Evolutionary conservation across 2,329 filamentous ascomycete species (phyloP).

Genomic region (Fusarium palustre): DNA sequence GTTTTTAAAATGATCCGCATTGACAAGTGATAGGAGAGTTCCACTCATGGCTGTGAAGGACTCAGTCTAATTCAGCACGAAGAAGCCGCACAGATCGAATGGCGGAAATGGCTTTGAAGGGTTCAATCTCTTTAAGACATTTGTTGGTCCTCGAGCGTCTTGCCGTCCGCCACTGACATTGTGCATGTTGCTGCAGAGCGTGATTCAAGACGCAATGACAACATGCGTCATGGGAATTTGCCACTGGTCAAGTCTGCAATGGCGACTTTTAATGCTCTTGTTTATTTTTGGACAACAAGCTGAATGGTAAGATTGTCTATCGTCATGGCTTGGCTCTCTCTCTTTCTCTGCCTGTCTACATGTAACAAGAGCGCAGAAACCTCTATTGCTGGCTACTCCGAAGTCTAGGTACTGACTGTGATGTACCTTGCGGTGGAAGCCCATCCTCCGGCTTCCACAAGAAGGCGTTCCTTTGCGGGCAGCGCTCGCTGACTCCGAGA

Average conservation of each 20-base stretch:
- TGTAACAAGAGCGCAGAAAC: background rate
- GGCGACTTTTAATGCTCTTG: background rate
- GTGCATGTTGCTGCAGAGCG: background rate
- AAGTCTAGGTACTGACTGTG: background rate
- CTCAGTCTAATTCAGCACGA: slow-evolving; percentile 29
- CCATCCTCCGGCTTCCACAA: slow-evolving; percentile 3
- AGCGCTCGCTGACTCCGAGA: slow-evolving; percentile 26
- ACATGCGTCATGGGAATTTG: background rate
- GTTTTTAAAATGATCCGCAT: slow-evolving; percentile 10
- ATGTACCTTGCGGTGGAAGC: background rate
- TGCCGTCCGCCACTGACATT: background rate
- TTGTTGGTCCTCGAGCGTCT: background rate
- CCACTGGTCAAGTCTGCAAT: background rate
- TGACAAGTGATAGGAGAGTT: slow-evolving; percentile 8
- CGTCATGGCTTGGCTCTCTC: background rate
- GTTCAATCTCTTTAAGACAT: background rate
- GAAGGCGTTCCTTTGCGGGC: slow-evolving; percentile 25
- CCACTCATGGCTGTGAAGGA: slow-evolving; percentile 24
- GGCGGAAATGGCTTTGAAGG: background rate
- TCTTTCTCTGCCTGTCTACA: background rate
- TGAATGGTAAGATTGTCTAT: background rate
- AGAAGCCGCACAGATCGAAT: slow-evolving; percentile 10
- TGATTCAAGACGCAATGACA: background rate
- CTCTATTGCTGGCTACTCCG: background rate
- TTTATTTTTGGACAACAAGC: background rate